A percentile compares a stretch with the other conserved stretches of the same genome.
Evolutionary conservation across 352 stramenopile genomes (phyloP).

Genomic region (Thraustochytrium striatum): DNA sequence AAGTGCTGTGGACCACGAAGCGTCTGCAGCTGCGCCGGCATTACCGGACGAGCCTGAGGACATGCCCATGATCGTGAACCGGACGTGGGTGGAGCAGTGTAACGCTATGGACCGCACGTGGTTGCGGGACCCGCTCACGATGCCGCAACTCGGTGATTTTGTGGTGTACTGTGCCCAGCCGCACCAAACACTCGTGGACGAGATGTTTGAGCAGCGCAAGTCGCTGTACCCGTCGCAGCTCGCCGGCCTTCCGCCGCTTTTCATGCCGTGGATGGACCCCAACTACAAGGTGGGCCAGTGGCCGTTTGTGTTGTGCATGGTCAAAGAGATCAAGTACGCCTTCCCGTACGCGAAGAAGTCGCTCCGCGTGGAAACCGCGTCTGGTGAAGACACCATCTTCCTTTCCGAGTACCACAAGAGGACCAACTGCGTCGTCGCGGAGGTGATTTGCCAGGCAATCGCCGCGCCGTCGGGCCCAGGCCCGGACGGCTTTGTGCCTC

Average conservation of each 20-base stretch:
- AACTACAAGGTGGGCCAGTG: constrained; percentile 2
- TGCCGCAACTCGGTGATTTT: constrained; percentile 15
- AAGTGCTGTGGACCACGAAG: not conserved
- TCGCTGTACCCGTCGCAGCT: constrained; percentile 21
- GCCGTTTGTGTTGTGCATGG: constrained; percentile 7
- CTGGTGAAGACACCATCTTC: constrained; percentile 1
- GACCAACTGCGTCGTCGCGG: not conserved
- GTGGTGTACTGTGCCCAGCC: constrained; percentile 21
- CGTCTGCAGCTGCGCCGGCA: not conserved
- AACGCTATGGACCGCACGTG: constrained; percentile 9
- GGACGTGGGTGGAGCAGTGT: constrained; percentile 4
- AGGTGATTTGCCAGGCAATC: not conserved
- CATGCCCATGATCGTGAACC: not conserved
- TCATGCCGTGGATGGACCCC: not conserved
- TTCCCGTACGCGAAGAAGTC: constrained; percentile 39
- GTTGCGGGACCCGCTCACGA: not conserved
- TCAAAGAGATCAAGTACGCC: not conserved
- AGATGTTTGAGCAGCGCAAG: constrained; percentile 23
- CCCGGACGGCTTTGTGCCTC: not conserved
- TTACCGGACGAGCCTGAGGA: not conserved
- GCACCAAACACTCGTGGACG: not conserved
- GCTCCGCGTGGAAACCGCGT: not conserved
- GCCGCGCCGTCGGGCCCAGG: not conserved
- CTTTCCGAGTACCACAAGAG: constrained; percentile 5
- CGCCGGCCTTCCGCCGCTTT: not conserved